phyloP scores from a whole-genome alignment of 164 flowering plant genomes.

The Vitis cinerea region DNA sequence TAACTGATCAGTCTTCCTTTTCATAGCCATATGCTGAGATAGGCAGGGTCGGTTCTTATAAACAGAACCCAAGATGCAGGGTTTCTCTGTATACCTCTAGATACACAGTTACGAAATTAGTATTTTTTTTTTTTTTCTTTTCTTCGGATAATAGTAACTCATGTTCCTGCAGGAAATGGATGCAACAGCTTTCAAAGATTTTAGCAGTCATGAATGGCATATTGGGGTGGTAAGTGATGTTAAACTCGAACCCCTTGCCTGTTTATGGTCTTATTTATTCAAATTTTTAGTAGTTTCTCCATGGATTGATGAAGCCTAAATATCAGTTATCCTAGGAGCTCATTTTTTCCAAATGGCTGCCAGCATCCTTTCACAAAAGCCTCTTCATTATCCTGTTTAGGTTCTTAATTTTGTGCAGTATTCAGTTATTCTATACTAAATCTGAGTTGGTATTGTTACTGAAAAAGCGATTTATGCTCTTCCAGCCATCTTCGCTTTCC shows the following conservation, averaged over 20 bases:
- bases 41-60: neutral
- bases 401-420: neutral
- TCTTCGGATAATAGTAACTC: neutral
- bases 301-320: neutral
- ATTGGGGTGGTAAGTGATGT: constrained; percentile 81
- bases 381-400: too few species aligned
- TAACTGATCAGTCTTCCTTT: neutral
- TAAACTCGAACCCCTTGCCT: neutral
- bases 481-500: constrained; percentile 59
- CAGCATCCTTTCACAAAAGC: neutral
- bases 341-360: neutral
- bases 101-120: neutral
- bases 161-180: constrained; percentile 77
- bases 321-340: neutral
- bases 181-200: constrained; percentile 66
- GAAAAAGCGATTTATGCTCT: neutral
- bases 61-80: neutral
- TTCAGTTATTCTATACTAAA: neutral
- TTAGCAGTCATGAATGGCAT: constrained; percentile 73
- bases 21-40: neutral
- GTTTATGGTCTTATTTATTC: neutral
- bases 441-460: neutral
- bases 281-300: neutral
- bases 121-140: neutral
- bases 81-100: neutral